A percentile compares a stretch with the other conserved stretches of the same genome.
These are phyloP conservation scores for Coemansia sp. DNA, from an alignment of 192 early-diverging fungal species.

Conservation along the genomic window DNA sequence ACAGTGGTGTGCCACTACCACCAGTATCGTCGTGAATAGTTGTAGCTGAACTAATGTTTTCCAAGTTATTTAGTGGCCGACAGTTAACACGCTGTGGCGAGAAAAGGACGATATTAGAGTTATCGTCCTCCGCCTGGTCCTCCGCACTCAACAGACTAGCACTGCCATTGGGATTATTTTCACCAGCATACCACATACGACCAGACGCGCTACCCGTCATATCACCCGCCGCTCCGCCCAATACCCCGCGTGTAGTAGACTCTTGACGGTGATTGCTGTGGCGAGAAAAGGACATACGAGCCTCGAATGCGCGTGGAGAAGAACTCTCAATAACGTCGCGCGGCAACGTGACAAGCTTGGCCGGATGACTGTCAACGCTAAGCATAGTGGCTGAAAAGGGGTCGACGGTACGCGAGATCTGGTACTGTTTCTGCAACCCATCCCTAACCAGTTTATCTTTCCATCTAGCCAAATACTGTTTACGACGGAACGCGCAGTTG, in stretches of 20 bases:
- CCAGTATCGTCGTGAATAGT: constrained; percentile 39
- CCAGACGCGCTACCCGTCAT: neutral
- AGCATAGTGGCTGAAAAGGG: constrained; percentile 44
- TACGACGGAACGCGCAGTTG: constrained; percentile 40
- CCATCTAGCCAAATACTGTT: constrained; percentile 40
- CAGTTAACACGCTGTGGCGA: constrained; percentile 24
- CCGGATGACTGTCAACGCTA: constrained; percentile 24
- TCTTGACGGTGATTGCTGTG: constrained; percentile 14
- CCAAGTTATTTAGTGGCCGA: constrained; percentile 17
- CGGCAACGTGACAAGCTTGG: constrained; percentile 32
- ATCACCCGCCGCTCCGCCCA: neutral
- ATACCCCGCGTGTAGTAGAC: constrained; percentile 5
- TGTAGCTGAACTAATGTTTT: constrained; percentile 42
- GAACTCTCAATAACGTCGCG: constrained; percentile 25
- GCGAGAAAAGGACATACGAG: constrained; percentile 40
- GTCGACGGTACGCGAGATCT: constrained; percentile 43
- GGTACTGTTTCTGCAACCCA: constrained; percentile 53
- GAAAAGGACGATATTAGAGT: constrained; percentile 29
- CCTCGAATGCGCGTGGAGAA: constrained; percentile 25
- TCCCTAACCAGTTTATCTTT: constrained; percentile 50
- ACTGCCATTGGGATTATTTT: constrained; percentile 1
- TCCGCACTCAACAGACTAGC: constrained; percentile 19
- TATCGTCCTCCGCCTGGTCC: constrained; percentile 15
- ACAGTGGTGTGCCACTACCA: constrained; percentile 5
- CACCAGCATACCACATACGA: constrained; percentile 3